Base-by-base conservation (phyloP, 2,329 filamentous ascomycete genomes). In the Penicillium sp. region DNA sequence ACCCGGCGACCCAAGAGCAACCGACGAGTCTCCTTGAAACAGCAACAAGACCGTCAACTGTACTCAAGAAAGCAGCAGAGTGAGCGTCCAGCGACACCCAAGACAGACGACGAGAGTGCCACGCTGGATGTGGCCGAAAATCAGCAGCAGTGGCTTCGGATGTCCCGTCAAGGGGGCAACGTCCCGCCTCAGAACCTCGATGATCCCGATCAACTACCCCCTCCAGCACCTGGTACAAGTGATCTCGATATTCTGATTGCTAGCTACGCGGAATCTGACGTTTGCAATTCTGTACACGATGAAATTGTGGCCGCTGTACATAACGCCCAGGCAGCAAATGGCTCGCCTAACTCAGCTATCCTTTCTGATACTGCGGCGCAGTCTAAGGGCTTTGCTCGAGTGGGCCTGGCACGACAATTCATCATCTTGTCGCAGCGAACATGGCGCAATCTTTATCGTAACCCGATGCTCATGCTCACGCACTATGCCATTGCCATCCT, bases 401-500 rank as follows among this genome's bases (percentile, higher is more conserved):
- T 97, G 53, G 87, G 93, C 44, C 87, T 92, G 61, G 66, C 83
- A 8, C 82, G 88, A 41, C 94, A 99, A 72, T 97, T 99, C 73
- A 69, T 87, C 50, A 97, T 99, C 63, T 80, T 99, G 11, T 96
- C 93, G 0, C 83, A 87, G 65, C 86, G 94, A 43, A 99, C 94
- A 0, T 99, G 93, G 93, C 92, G 89, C 69, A 99, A 99, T 69
- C 81, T 99, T 6, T 97, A 99, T 78, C 87, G 94, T 53, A 97
- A 99, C 72, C 94, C 94, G 1, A 92, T 97, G 84, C 79, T 99
- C 55, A 99, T 99, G 94, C 83, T 99, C 54, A 97, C 92, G 0
- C 94, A 99, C 75, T 99, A 97, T 70, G 94, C 94, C 36, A 97
- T 97, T 62, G 92, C 94, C 7, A 97, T 99, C 56, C 77, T 97